These are phyloP conservation scores for Aspergillus fischeri DNA, from an alignment of 2,329 filamentous ascomycete genomes.

Conservation along the genomic window DNA sequence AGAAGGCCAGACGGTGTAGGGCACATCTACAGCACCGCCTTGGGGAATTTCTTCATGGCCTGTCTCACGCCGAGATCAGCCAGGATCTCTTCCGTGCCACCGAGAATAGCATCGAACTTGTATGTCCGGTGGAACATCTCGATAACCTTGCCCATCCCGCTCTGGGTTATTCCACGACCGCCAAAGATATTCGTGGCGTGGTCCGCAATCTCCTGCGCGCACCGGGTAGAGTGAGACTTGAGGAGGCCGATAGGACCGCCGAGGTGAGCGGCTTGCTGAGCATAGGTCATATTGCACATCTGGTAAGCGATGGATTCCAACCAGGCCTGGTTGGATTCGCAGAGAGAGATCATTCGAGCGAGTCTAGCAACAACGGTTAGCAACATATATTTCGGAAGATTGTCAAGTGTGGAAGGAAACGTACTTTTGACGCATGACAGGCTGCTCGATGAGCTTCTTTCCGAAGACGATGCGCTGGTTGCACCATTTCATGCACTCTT, in stretches of 20 bases:
- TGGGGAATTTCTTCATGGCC: constrained; percentile 79
- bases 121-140: constrained; percentile 83
- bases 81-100: constrained; percentile 78
- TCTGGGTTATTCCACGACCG: constrained; percentile 72
- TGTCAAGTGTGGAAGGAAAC: constrained; percentile 15
- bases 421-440: constrained; percentile 74
- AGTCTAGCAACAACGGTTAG: constrained; percentile 45
- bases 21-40: constrained; percentile 65
- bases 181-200: constrained; percentile 84
- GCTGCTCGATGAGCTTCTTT: constrained; percentile 77
- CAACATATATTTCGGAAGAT: not conserved
- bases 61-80: constrained; percentile 78
- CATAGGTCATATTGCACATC: constrained; percentile 81
- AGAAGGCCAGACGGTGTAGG: not conserved
- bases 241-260: constrained; percentile 78
- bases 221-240: constrained; percentile 72
- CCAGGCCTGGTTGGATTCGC: constrained; percentile 81
- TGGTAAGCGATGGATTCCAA: constrained; percentile 81
- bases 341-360: constrained; percentile 79
- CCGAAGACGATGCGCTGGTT: constrained; percentile 82
- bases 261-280: constrained; percentile 68
- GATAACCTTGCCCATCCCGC: constrained; percentile 75
- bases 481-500: constrained; percentile 83
- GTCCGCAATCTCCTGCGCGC: constrained; percentile 78
- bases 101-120: constrained; percentile 75